Conservation (phyloP, 2,329 filamentous ascomycete genomes). For the Fusarium sp. region DNA sequence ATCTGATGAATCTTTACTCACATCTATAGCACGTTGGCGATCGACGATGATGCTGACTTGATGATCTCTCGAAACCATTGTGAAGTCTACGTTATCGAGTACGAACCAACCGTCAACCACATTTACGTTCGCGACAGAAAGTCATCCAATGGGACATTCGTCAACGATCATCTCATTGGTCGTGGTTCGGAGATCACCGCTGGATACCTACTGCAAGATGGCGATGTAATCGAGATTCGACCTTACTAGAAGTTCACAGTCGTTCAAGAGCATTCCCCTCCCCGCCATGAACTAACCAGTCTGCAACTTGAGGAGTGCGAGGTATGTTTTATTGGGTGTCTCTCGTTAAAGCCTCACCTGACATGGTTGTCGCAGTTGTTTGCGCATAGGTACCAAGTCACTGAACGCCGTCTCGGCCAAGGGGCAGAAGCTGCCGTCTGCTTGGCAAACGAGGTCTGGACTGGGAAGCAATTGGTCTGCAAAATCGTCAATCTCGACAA, state of each 20-base stretch:
- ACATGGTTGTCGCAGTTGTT: slow-evolving; percentile 47
- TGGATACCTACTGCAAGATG: slow-evolving; percentile 62
- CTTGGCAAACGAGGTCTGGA: slow-evolving; percentile 59
- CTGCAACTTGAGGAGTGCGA: slow-evolving; percentile 51
- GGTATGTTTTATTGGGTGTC: slow-evolving; percentile 35
- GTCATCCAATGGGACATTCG: slow-evolving; percentile 65
- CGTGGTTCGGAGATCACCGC: slow-evolving; percentile 51
- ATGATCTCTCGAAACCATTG: slow-evolving; percentile 66
- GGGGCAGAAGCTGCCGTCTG: slow-evolving; percentile 54
- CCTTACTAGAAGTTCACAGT: slow-evolving; percentile 55
- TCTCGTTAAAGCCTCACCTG: rapidly evolving
- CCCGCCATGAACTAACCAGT: slow-evolving; percentile 42
- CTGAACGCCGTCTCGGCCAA: slow-evolving; percentile 52
- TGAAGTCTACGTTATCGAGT: slow-evolving; percentile 66
- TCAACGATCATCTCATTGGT: slow-evolving; percentile 62
- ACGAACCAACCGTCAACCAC: slow-evolving; percentile 58
- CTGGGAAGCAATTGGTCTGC: slow-evolving; percentile 73
- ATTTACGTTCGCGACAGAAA: slow-evolving; percentile 69
- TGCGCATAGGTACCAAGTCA: slow-evolving; percentile 49
- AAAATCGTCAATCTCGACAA: slow-evolving; percentile 70
- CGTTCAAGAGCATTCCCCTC: slow-evolving; percentile 45
- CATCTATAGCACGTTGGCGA: slow-evolving; percentile 51
- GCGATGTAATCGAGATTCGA: slow-evolving; percentile 61
- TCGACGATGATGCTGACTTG: slow-evolving; percentile 53
- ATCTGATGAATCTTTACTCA: slow-evolving; percentile 7